A percentile compares a stretch with the other conserved stretches of the same genome.
These are phyloP conservation scores for Herpetospermum pedunculosum DNA, from an alignment of 306 rosid genomes.

Conservation along the genomic window DNA sequence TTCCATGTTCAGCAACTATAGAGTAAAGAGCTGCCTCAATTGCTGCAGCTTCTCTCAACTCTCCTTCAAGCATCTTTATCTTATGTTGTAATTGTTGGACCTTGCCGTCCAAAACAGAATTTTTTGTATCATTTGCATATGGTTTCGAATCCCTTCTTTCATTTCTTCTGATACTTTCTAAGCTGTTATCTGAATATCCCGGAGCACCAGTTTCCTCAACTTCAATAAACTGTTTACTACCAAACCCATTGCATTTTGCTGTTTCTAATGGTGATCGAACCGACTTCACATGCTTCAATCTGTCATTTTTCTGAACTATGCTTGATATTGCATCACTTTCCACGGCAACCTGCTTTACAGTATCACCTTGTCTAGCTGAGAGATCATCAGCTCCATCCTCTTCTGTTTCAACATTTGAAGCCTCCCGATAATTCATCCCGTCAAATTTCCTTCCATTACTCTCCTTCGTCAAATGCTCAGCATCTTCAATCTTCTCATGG, in stretches of 20 bases:
- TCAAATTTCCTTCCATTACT: constrained; percentile 16
- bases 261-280: constrained; percentile 69
- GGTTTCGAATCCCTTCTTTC: constrained; percentile 60
- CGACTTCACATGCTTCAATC: constrained; percentile 59
- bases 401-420: constrained; percentile 22
- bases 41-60: constrained; percentile 89
- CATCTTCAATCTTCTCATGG: constrained; percentile 25
- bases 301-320: constrained; percentile 30
- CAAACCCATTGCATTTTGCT: constrained; percentile 30
- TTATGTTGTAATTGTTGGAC: constrained; percentile 59
- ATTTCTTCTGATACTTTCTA: constrained; percentile 31
- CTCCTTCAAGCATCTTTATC: constrained; percentile 85
- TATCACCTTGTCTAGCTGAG: constrained; percentile 15
- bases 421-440: constrained; percentile 21
- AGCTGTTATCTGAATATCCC: constrained; percentile 37
- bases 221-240: constrained; percentile 28
- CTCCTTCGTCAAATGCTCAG: constrained; percentile 21
- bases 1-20: constrained; percentile 96
- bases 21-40: constrained; percentile 86
- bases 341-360: constrained; percentile 18
- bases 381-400: constrained; percentile 30
- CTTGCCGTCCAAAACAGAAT: constrained; percentile 48
- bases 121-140: constrained; percentile 61
- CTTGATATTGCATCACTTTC: constrained; percentile 20
- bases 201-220: constrained; percentile 28